Percentiles rank a stretch among this genome's conserved stretches.
These are phyloP conservation scores for Leccinum fallax DNA, from an alignment of 1,284 basidiomycete species.

Conservation along the genomic window DNA sequence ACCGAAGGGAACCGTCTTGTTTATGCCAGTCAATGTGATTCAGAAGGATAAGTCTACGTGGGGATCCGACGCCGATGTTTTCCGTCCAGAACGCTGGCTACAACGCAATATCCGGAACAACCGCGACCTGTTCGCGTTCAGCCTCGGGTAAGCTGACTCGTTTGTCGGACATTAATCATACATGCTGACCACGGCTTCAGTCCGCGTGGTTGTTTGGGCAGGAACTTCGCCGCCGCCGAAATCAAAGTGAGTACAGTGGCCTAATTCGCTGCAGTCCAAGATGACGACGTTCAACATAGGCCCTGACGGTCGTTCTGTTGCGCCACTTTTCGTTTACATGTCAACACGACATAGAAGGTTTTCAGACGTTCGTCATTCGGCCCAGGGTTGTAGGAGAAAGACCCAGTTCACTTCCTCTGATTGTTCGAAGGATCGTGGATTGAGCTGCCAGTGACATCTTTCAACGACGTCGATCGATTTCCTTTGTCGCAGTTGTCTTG, in stretches of 20 bases:
- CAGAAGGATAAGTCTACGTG: conserved; percentile 55
- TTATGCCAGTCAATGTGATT: conserved; percentile 58
- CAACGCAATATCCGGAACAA: conserved; percentile 38
- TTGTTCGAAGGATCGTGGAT: conserved; percentile 40
- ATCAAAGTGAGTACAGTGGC: conserved; percentile 48
- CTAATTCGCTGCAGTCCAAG: background rate
- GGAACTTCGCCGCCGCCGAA: conserved; percentile 54
- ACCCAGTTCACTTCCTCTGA: conserved; percentile 54
- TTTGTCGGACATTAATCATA: background rate
- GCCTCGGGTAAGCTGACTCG: conserved; percentile 47
- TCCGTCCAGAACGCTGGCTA: conserved; percentile 61
- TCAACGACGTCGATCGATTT: background rate
- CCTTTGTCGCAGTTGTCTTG: background rate
- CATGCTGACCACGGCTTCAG: conserved; percentile 34
- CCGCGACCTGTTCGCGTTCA: conserved; percentile 57
- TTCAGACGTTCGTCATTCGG: conserved; percentile 64
- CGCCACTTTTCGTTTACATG: conserved; percentile 54
- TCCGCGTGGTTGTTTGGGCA: conserved; percentile 58
- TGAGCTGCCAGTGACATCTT: conserved; percentile 13
- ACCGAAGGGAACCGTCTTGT: conserved; percentile 56
- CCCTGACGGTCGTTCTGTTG: conserved; percentile 49
- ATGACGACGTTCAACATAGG: conserved; percentile 34
- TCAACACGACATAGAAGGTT: conserved; percentile 52
- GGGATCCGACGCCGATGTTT: conserved; percentile 58
- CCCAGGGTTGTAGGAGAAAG: conserved; percentile 53